Base-by-base conservation (phyloP, 805 yeast genomes). In the Candida parachauliodes region DNA sequence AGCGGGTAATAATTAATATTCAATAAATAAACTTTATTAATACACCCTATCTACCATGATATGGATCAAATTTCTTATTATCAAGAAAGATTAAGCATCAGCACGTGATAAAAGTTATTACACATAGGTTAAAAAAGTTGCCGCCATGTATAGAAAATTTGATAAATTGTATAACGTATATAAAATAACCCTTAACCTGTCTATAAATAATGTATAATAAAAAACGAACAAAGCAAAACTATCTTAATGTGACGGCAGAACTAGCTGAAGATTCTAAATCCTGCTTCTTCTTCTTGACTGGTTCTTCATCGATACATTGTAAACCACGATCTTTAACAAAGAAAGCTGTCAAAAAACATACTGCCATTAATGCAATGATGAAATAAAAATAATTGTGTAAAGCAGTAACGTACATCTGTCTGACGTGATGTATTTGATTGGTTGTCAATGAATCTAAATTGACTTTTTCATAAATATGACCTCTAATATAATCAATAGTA, bases 311-410 rank as follows among this genome's bases (percentile, higher is more conserved):
- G 32, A 62, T 43, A 37, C 66, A 57, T 27, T 54, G 60, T 37
- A 65, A 54, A 1, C 70, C 70, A 30, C 52, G 52, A 39, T 65
- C 70, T 28, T 47, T 50, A 22, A 62, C 46, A 41, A 60, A 56
- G 9, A 59, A 48, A 8, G 61, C 53, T 14, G 52, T 43, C 4
- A 57, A 26, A 16, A 63, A 44, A 37, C 67, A 61, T 5, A 62
- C 22, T 2, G 50, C 63, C 40, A 62, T 54, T 25, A 58, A 55
- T 9, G 70, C 65, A 34, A 65, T 47, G 27, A 59, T 48, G 31
- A 64, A 45, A 46, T 58, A 60, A 34, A 63, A 65, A 30, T 61
- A 60, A 38, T 58, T 53, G 30, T 50, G 49, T 34, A 65, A 46
- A 3, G 69, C 51, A 19, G 32, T 40, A 51, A 59, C 60, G 44